Conservation (phyloP, 1,284 basidiomycete genomes). For the Trametes hirsuta region DNA sequence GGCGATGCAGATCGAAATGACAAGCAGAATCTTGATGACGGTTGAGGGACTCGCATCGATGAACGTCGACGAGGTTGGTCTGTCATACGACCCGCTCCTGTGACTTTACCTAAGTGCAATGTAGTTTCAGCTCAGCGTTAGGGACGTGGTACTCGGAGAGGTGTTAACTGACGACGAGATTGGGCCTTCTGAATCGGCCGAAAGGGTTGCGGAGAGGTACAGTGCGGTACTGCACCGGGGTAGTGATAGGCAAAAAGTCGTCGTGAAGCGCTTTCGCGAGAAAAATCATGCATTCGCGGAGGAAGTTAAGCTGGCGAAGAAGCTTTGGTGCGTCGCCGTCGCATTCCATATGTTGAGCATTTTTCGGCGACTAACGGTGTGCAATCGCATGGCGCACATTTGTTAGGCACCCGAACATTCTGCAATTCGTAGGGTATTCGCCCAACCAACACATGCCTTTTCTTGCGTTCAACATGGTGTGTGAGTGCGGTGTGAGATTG, state of each 20-base stretch:
- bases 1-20: too few species aligned
- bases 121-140: too few species aligned
- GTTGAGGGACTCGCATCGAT: too few species aligned
- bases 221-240: neutral
- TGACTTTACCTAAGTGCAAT: too few species aligned
- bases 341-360: neutral
- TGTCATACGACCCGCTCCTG: too few species aligned
- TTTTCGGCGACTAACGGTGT: neutral
- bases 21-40: too few species aligned
- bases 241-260: neutral
- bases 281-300: neutral
- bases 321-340: neutral
- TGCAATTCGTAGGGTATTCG: conserved; percentile 1
- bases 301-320: conserved; percentile 2
- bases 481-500: neutral
- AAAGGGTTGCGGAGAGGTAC: neutral
- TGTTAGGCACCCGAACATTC: conserved; percentile 6
- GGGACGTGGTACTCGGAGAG: neutral
- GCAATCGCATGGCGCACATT: too few species aligned
- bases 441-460: neutral
- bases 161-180: neutral
- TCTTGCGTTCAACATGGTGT: neutral
- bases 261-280: conserved; percentile 3
- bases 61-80: too few species aligned
- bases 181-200: neutral